Evolutionary conservation across 1,284 basidiomycete genomes (phyloP), one percentile per base, ranked within the genome.

Genomic region (Sanghuangporus sanghuang): DNA sequence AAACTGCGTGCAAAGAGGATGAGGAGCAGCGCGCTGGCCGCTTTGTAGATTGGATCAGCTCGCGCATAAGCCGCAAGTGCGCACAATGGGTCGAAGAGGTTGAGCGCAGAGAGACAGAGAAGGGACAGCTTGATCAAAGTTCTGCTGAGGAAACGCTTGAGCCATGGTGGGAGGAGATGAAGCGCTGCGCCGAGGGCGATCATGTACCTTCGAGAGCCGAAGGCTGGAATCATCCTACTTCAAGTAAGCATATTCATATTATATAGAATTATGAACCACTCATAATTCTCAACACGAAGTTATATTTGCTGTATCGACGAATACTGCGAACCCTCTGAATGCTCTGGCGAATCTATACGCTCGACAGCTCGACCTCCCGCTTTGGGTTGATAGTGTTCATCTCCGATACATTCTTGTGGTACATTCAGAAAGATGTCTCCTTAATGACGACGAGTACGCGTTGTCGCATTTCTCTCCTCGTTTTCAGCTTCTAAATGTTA

Each of bases 91-190:
- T 90, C 23, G 82, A 83, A 67, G 82, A 88, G 68, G 68, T 82
- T 38, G 80, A 84, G 63, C 77, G 73, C 54, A 63, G 72, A 8
- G 78, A 78, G 54, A 75, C 73, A 46, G 16, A 57, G 38, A 7
- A 46, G 16, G 54, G 55, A n/a, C 14, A 39, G 46, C 44, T 49
- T 54, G 23, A 57, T 59, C 36, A n/a, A 12, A 36, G 23, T 27
- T 38, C 32, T 11, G 49, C 58, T 14, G 76, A 82, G 59, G 71
- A 74, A 3, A 67, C 76, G 42, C 78, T 81, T 61, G 85, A 87
- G 11, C 90, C 89, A 2, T 93, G 90, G 90, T 93, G 91, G 91
- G 87, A 91, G 67, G 90, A 93, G 72, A 77, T 93, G 39, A 79
- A 81, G 69, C 79, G 84, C 18, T 93, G 91, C 73, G 79, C 81